These are phyloP conservation scores for Orbilia blumenaviensis DNA, from an alignment of 2,329 filamentous ascomycete species.

Conservation along the genomic window DNA sequence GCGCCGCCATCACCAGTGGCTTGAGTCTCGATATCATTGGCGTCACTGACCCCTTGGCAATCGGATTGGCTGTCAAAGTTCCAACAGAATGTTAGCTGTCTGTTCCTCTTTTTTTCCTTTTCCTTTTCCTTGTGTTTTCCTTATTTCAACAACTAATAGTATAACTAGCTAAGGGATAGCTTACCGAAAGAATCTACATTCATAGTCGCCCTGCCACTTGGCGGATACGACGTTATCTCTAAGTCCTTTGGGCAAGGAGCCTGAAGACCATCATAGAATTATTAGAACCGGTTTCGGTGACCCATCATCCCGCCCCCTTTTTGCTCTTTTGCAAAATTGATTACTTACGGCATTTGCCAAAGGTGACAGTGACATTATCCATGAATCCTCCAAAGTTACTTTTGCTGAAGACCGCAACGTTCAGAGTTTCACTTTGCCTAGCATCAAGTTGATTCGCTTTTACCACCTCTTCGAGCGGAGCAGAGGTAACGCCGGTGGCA, in stretches of 20 bases:
- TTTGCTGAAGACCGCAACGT: background rate
- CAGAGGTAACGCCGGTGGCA: conserved; percentile 9
- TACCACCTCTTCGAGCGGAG: background rate
- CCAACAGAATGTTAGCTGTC: background rate
- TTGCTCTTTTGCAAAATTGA: background rate
- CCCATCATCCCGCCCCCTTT: background rate
- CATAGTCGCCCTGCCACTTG: background rate
- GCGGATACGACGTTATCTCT: conserved; percentile 10
- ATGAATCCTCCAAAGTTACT: background rate
- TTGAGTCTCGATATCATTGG: background rate
- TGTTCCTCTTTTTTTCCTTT: background rate
- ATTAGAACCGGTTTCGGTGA: background rate
- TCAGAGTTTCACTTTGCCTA: background rate
- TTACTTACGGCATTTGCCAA: conserved; percentile 7
- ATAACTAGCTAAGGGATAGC: too few relatives aligned
- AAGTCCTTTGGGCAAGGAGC: background rate
- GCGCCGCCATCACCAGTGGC: background rate
- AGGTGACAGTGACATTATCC: background rate
- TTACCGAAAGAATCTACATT: conserved; percentile 8
- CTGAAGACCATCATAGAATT: background rate
- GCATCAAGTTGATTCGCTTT: background rate
- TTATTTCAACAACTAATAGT: background rate
- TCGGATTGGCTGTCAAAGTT: background rate
- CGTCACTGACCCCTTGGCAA: conserved; percentile 5
- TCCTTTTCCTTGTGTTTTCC: background rate